phyloP scores from a whole-genome alignment of 2,329 filamentous ascomycete genomes.

The Epichloe typhina region DNA sequence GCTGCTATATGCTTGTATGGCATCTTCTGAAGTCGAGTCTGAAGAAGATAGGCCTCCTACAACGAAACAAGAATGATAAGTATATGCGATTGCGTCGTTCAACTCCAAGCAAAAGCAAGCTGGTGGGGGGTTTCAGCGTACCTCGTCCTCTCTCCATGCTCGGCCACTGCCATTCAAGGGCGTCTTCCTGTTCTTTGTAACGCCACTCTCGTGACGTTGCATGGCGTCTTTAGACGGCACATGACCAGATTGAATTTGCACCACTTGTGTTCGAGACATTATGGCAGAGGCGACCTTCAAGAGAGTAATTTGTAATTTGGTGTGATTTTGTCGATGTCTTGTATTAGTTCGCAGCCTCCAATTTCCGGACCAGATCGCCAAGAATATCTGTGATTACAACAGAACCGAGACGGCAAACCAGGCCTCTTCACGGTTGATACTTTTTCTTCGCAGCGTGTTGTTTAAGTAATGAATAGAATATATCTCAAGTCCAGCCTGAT shows the following conservation, averaged over 20 bases:
- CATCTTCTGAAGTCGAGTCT: conserved; percentile 77
- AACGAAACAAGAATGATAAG: not conserved
- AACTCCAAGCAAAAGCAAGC: not conserved
- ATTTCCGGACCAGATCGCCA: not conserved
- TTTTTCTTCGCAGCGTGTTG: not conserved
- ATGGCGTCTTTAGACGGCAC: conserved; percentile 39
- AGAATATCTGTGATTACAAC: not conserved
- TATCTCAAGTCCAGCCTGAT: conserved; percentile 1
- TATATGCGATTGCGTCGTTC: not conserved
- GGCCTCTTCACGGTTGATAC: conserved; percentile 10
- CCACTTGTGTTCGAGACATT: conserved; percentile 40
- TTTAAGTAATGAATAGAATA: not conserved
- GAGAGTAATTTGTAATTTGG: too few relatives aligned
- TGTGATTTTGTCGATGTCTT: too few relatives aligned
- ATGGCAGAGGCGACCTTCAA: not conserved
- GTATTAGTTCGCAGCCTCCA: not conserved
- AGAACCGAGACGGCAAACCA: conserved; percentile 9
- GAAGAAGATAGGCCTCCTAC: conserved; percentile 71
- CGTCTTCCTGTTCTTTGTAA: conserved; percentile 53
- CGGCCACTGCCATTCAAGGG: conserved; percentile 61
- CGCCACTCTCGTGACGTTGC: conserved; percentile 44
- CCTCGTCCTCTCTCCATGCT: conserved; percentile 80
- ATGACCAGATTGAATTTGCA: conserved; percentile 31
- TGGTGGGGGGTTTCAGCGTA: conserved; percentile 24
- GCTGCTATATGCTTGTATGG: conserved; percentile 83